phyloP scores from a whole-genome alignment of 306 rosid species.

The Medicago ruthenica region DNA sequence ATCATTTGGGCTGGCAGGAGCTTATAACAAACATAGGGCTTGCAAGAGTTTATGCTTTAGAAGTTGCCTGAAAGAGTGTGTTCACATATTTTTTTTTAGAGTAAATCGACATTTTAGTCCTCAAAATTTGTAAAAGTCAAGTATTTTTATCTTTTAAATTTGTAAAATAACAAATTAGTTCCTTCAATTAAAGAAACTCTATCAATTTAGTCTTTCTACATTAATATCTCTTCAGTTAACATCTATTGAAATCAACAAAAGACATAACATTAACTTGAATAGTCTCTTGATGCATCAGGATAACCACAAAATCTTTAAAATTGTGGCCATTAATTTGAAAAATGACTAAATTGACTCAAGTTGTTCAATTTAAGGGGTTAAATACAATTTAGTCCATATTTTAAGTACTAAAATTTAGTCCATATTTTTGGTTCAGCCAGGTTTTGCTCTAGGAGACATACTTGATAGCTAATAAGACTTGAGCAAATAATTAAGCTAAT shows the following conservation, averaged over 20 bases:
- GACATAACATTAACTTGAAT: too few species aligned
- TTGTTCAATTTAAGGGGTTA: too few species aligned
- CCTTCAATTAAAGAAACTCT: not conserved
- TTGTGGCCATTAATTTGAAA: not conserved
- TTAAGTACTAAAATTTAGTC: not conserved
- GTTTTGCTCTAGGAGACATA: not conserved
- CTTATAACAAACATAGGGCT: not conserved
- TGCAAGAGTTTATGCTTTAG: not conserved
- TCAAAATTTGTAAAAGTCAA: too few species aligned
- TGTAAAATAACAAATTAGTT: not conserved
- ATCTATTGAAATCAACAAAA: too few species aligned
- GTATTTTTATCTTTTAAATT: too few species aligned
- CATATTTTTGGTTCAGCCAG: not conserved
- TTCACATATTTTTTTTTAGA: too few species aligned
- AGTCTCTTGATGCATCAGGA: not conserved
- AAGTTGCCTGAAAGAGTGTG: not conserved
- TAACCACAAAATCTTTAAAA: not conserved
- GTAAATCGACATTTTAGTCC: too few species aligned
- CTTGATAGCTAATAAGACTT: too few species aligned
- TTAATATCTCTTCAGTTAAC: too few species aligned
- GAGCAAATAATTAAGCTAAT: not conserved
- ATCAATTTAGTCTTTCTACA: too few species aligned
- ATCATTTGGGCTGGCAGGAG: not conserved
- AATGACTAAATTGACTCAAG: too few species aligned
- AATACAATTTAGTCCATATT: too few species aligned